Percentiles rank a stretch among this genome's conserved stretches.
These are phyloP conservation scores for Karstenula rhodostoma DNA, from an alignment of 2,329 filamentous ascomycete species.

Conservation along the genomic window DNA sequence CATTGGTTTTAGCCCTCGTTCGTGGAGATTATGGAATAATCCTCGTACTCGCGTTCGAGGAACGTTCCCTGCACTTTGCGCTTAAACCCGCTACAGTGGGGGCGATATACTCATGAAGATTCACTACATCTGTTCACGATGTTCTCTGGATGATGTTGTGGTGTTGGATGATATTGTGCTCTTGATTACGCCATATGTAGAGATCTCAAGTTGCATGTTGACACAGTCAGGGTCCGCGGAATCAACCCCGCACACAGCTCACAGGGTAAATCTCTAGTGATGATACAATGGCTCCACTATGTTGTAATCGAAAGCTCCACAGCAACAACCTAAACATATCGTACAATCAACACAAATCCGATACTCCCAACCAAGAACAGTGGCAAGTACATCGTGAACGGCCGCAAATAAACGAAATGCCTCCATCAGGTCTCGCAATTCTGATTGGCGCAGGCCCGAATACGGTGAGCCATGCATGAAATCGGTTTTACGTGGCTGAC, in stretches of 20 bases:
- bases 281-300: background rate
- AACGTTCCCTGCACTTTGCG: too few relatives aligned
- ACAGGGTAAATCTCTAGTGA: background rate
- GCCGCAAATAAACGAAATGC: background rate
- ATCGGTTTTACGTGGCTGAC: background rate
- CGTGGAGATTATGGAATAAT: too few relatives aligned
- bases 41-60: too few relatives aligned
- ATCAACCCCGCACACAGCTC: background rate
- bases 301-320: background rate
- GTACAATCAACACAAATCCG: background rate
- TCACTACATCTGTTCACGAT: too few relatives aligned
- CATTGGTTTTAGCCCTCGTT: too few relatives aligned
- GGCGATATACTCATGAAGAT: too few relatives aligned
- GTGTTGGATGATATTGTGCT: too few relatives aligned
- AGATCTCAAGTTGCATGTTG: background rate
- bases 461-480: background rate
- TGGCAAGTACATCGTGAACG: background rate
- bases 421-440: slow-evolving; percentile 8
- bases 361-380: background rate
- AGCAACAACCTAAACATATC: background rate
- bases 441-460: slow-evolving; percentile 7
- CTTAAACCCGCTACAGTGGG: too few relatives aligned
- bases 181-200: too few relatives aligned
- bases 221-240: background rate
- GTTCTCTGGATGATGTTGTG: too few relatives aligned